These are phyloP conservation scores for Cicer chorassanicum DNA, from an alignment of 306 rosid genomes.

Conservation along the genomic window DNA sequence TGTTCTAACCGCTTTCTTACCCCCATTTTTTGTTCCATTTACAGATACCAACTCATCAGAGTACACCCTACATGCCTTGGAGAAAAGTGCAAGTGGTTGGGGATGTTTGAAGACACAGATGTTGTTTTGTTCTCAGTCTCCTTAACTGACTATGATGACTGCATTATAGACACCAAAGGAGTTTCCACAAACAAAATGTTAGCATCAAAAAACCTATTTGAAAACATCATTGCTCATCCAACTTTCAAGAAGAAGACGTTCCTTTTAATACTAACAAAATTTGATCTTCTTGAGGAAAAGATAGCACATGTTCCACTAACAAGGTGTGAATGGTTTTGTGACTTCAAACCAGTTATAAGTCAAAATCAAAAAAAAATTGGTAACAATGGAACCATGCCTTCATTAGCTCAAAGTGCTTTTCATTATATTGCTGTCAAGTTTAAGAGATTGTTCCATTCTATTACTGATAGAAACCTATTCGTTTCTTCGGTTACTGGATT, in stretches of 20 bases:
- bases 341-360: slow-evolving; percentile 64
- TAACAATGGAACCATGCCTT: slow-evolving; percentile 51
- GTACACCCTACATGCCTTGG: slow-evolving; percentile 70
- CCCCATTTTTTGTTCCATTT: background rate
- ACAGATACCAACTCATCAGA: slow-evolving; percentile 75
- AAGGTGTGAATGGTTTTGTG: slow-evolving; percentile 74
- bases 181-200: slow-evolving; percentile 68
- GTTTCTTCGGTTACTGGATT: slow-evolving; percentile 71
- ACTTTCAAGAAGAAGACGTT: slow-evolving; percentile 57
- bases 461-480: slow-evolving; percentile 60
- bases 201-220: slow-evolving; percentile 69
- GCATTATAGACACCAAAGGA: slow-evolving; percentile 52
- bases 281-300: slow-evolving; percentile 76
- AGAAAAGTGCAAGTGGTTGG: slow-evolving; percentile 72
- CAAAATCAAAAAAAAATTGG: slow-evolving; percentile 28
- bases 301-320: slow-evolving; percentile 62
- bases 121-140: slow-evolving; percentile 68
- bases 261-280: slow-evolving; percentile 72
- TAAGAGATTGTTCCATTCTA: slow-evolving; percentile 60
- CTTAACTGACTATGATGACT: slow-evolving; percentile 70
- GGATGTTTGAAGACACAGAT: slow-evolving; percentile 74
- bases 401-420: slow-evolving; percentile 65
- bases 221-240: slow-evolving; percentile 57
- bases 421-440: slow-evolving; percentile 78
- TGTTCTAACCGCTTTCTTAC: slow-evolving; percentile 31